A percentile compares a stretch with the other conserved stretches of the same genome.
Evolutionary conservation across 2,329 filamentous ascomycete species (phyloP).

Genomic region (Lasiodiplodia sp.): DNA sequence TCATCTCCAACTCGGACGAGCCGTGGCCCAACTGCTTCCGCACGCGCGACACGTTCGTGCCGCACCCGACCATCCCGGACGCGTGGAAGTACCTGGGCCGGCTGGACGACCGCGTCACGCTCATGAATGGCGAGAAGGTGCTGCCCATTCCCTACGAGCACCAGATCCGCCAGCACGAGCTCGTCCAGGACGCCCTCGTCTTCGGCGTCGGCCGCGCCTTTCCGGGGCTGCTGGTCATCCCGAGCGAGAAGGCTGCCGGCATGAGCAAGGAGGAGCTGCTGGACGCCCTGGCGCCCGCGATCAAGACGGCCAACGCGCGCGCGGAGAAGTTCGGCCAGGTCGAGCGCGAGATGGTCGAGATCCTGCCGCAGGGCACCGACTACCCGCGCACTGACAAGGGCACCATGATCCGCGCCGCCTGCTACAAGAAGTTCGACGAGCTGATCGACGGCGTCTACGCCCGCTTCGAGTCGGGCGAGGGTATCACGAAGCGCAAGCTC

Average conservation of each 20-base stretch:
- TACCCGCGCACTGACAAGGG: constrained; percentile 65
- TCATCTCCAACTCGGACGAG: constrained; percentile 53
- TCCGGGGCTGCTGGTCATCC: constrained; percentile 63
- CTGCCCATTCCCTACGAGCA: constrained; percentile 61
- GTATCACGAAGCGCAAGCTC: constrained; percentile 36
- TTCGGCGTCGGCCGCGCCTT: constrained; percentile 63
- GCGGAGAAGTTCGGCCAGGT: constrained; percentile 61
- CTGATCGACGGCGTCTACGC: constrained; percentile 57
- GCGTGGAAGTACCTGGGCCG: constrained; percentile 58
- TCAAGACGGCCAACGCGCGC: constrained; percentile 60
- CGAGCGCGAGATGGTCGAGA: constrained; percentile 59
- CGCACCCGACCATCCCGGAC: constrained; percentile 51
- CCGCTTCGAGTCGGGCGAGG: constrained; percentile 24
- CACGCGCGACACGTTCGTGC: constrained; percentile 58
- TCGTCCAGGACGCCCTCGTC: constrained; percentile 64
- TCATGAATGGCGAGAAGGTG: constrained; percentile 60
- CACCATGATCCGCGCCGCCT: constrained; percentile 61
- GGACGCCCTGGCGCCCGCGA: constrained; percentile 56
- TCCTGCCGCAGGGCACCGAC: constrained; percentile 53
- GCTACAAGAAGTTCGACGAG: constrained; percentile 58
- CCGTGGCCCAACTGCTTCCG: constrained; percentile 52
- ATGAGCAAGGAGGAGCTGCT: constrained; percentile 57
- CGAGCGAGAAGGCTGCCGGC: constrained; percentile 52
- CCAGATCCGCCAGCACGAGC: constrained; percentile 58
- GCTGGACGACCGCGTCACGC: constrained; percentile 55